These are phyloP conservation scores for Phytophthora tubulina DNA, from an alignment of 352 stramenopile species.

Conservation along the genomic window DNA sequence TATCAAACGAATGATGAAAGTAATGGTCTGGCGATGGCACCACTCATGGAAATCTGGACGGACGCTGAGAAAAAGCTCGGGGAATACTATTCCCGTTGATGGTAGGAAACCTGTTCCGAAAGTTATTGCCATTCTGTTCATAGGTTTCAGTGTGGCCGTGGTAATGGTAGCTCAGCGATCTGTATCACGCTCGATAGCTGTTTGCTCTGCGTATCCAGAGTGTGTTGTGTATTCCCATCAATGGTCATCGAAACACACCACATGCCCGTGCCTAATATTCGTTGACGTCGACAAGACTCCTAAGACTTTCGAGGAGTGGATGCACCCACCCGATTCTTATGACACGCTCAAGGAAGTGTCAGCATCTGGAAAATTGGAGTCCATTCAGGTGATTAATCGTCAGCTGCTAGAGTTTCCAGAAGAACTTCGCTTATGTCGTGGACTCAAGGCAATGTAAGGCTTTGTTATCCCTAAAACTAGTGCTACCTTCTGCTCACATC, in stretches of 20 bases:
- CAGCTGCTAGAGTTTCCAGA: conserved; percentile 21
- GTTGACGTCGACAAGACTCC: conserved; percentile 33
- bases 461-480: background rate
- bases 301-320: conserved; percentile 33
- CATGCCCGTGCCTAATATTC: conserved; percentile 29
- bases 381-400: conserved; percentile 41
- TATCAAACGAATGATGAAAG: conserved; percentile 26
- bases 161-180: conserved; percentile 7
- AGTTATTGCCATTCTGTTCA: conserved; percentile 10
- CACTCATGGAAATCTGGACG: conserved; percentile 6
- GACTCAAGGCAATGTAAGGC: conserved; percentile 31
- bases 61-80: background rate
- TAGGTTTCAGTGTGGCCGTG: conserved; percentile 6
- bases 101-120: conserved; percentile 26
- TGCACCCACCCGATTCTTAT: conserved; percentile 14
- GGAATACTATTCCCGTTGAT: background rate
- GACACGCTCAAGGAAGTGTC: conserved; percentile 18
- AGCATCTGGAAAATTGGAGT: conserved; percentile 22
- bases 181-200: background rate
- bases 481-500: no score
- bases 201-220: conserved; percentile 20
- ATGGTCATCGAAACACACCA: conserved; percentile 8
- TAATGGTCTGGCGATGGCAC: conserved; percentile 12
- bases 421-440: conserved; percentile 16
- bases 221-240: conserved; percentile 29